phyloP scores from a whole-genome alignment of 192 early-diverging fungal genomes.

The Coemansia sp. region DNA sequence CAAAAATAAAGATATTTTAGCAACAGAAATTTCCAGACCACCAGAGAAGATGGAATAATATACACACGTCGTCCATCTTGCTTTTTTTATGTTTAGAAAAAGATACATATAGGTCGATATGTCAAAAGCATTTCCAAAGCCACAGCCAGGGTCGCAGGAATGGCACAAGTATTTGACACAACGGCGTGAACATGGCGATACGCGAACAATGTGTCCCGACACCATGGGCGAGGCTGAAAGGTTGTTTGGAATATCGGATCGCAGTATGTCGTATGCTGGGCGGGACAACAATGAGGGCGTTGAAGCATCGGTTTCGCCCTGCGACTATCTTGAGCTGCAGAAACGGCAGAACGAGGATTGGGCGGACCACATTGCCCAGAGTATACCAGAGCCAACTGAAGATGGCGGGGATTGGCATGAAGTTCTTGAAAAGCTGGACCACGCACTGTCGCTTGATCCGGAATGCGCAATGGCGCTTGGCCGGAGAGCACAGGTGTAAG shows the following conservation, averaged over 20 bases:
- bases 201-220: conserved; percentile 19
- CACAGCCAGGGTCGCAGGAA: conserved; percentile 14
- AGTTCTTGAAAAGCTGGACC: conserved; percentile 16
- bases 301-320: neutral
- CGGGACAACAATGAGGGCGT: neutral
- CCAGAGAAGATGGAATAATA: too few relatives aligned
- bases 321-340: conserved; percentile 14
- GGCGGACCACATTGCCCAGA: conserved; percentile 27
- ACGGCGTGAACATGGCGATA: conserved; percentile 20
- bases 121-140: conserved; percentile 11
- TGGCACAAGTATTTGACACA: conserved; percentile 24
- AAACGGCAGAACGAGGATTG: conserved; percentile 23
- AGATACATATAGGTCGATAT: neutral
- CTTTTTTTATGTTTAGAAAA: neutral
- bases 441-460: conserved; percentile 19
- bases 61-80: neutral
- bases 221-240: conserved; percentile 17
- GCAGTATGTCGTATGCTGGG: neutral
- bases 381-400: conserved; percentile 6
- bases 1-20: too few relatives aligned
- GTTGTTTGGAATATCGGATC: conserved; percentile 19
- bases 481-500: conserved; percentile 23
- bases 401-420: neutral
- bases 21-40: too few relatives aligned
- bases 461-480: conserved; percentile 12